Conservation (phyloP, 768 basidiomycete genomes). For the Mycena haematopus region DNA sequence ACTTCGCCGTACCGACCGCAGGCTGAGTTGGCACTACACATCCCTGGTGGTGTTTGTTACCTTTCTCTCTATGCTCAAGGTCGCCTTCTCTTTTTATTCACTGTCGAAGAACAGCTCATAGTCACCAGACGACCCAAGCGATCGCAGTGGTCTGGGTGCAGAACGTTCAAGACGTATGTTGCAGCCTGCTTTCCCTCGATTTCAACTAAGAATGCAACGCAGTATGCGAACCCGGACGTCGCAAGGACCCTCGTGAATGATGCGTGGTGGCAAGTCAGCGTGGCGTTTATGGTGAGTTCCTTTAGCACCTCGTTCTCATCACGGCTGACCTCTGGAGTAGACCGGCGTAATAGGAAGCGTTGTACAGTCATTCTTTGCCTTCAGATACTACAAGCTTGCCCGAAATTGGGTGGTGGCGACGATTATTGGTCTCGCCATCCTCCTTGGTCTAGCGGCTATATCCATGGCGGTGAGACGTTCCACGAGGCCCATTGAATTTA, state of each 20-base stretch:
- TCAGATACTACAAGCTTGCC: conserved; percentile 8
- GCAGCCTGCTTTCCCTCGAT: background rate
- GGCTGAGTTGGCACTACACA: background rate
- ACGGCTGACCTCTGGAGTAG: background rate
- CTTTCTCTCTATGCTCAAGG: conserved; percentile 9
- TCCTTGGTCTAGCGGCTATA: background rate
- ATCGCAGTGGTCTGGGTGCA: conserved; percentile 18
- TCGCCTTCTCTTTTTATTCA: background rate
- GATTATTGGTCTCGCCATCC: background rate
- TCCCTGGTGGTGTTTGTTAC: conserved; percentile 9
- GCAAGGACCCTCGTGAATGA: background rate
- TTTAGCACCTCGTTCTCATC: background rate
- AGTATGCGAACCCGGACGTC: conserved; percentile 10
- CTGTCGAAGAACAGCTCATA: background rate
- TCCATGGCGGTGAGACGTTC: background rate
- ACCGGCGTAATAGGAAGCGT: conserved; percentile 6
- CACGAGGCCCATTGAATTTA: background rate
- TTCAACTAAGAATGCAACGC: background rate
- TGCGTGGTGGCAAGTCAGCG: conserved; percentile 14
- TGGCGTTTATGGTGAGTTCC: conserved; percentile 2
- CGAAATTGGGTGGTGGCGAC: background rate
- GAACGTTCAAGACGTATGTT: conserved; percentile 6
- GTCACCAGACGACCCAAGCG: conserved; percentile 2
- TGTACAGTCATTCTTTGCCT: conserved; percentile 14
- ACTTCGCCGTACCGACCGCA: background rate